These are phyloP conservation scores for Pseudonitzschia multistriata DNA, from an alignment of 108 stramenopile genomes.

Conservation along the genomic window DNA sequence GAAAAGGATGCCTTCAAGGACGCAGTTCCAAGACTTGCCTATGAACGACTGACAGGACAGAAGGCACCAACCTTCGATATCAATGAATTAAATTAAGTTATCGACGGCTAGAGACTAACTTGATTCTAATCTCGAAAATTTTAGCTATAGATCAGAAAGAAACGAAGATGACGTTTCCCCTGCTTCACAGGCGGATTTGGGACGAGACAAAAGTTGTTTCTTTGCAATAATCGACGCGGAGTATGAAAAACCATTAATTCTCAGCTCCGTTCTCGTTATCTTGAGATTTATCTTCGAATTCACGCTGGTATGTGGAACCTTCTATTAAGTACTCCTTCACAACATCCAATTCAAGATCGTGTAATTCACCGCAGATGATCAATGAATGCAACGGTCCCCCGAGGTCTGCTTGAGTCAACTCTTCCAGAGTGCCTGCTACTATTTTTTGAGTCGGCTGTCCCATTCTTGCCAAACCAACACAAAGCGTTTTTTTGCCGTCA, in stretches of 20 bases:
- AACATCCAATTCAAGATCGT: constrained; percentile 91
- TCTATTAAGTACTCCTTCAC: constrained; percentile 68
- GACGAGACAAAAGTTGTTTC: no score
- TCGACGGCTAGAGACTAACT: no score
- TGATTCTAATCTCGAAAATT: no score
- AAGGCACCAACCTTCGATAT: constrained; percentile 50
- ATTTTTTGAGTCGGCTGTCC: constrained; percentile 93
- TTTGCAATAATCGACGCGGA: no score
- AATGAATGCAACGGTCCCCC: constrained; percentile 94
- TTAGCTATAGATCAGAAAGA: background rate
- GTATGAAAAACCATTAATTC: background rate
- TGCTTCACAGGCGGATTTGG: no score
- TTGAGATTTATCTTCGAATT: constrained; percentile 8
- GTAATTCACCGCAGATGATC: constrained; percentile 92
- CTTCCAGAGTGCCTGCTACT: constrained; percentile 88
- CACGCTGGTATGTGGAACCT: constrained; percentile 55
- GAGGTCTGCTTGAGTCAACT: constrained; percentile 86
- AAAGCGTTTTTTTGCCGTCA: constrained; percentile 63
- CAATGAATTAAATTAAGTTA: constrained; percentile 25
- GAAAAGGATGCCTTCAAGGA: constrained; percentile 59
- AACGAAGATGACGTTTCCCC: background rate
- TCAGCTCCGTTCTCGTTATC: background rate
- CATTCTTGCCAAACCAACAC: constrained; percentile 92
- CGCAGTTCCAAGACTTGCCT: constrained; percentile 32
- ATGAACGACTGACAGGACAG: constrained; percentile 42